Conservation (phyloP, 2,329 filamentous ascomycete species). For the Botrytis paeoniae region DNA sequence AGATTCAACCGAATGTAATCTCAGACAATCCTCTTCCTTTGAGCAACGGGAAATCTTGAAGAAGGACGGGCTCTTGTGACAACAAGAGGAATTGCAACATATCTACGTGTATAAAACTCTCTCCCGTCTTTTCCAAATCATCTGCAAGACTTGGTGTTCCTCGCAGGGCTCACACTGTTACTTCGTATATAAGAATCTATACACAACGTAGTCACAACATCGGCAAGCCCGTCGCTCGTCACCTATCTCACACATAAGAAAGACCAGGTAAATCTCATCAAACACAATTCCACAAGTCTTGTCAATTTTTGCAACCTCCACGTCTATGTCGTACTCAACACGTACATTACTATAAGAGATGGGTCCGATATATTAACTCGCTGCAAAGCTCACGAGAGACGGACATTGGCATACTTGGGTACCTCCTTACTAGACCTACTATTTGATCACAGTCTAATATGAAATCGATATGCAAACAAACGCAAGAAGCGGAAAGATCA, state of each 20-base stretch:
- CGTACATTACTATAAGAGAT: constrained; percentile 12
- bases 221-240: constrained; percentile 16
- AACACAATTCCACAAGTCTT: neutral
- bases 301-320: neutral
- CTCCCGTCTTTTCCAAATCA: constrained; percentile 4
- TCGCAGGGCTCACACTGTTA: constrained; percentile 12
- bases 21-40: neutral
- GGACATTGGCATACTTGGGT: constrained; percentile 14
- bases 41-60: neutral
- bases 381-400: constrained; percentile 19
- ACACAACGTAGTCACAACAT: constrained; percentile 19
- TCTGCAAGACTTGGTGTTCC: constrained; percentile 16
- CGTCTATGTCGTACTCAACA: neutral
- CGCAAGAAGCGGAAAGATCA: neutral
- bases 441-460: constrained; percentile 7
- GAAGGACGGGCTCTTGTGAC: constrained; percentile 1
- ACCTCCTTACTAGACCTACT: neutral
- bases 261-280: constrained; percentile 4
- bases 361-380: constrained; percentile 13
- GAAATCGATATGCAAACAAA: constrained; percentile 10
- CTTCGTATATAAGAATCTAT: constrained; percentile 7
- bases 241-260: constrained; percentile 9
- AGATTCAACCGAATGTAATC: constrained; percentile 7
- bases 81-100: constrained; percentile 1
- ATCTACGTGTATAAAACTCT: constrained; percentile 3